Evolutionary conservation across 2,329 filamentous ascomycete genomes (phyloP), one percentile per base, ranked within the genome.

Genomic region (Penicillium frequentans): DNA sequence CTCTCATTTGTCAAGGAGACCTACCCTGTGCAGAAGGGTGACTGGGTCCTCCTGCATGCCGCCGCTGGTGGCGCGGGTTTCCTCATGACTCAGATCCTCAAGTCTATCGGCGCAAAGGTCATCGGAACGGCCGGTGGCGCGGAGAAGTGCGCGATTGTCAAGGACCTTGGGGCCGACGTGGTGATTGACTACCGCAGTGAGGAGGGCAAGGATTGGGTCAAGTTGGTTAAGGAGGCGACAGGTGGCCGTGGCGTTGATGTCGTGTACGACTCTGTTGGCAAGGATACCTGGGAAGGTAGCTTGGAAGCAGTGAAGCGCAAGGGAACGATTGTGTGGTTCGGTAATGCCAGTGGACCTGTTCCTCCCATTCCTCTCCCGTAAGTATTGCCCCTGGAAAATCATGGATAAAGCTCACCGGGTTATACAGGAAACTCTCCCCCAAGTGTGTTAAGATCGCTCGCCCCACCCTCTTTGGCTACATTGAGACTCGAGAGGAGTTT

Each of bases 241-340:
- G 84, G 80, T 2, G 88, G 88, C 0, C 77, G 86, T 58, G 93
- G 93, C 8, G 87, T 89, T 2, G 84, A 86, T 61, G 91, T 88
- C 10, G 88, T 96, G 27, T 96, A 91, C 70, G 92, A 96, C 71
- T 90, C 90, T 6, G 90, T 96, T 3, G 93, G 92, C 13, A 91
- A 91, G 77, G 82, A 83, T 49, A 96, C 93, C 0, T 96, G 95
- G 76, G 90, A 96, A 64, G 81, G 84, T 21, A 89, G 88, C 67
- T 72, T 96, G 62, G 85, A 92, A 62, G 84, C 86, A 65, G 81
- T 93, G 53, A 89, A 87, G 64, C 75, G 87, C 61, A 96, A 96
- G 79, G 93, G 91, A 5, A 88, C 82, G 1, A 76, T 96, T 67
- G 82, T 91, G 26, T 88, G 85, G 49, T 96, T 93, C 75, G 91